Percentiles rank a stretch among this genome's conserved stretches.
Conservation (phyloP, 148 eudicot genomes). For the Rhododendron griersonianum region DNA sequence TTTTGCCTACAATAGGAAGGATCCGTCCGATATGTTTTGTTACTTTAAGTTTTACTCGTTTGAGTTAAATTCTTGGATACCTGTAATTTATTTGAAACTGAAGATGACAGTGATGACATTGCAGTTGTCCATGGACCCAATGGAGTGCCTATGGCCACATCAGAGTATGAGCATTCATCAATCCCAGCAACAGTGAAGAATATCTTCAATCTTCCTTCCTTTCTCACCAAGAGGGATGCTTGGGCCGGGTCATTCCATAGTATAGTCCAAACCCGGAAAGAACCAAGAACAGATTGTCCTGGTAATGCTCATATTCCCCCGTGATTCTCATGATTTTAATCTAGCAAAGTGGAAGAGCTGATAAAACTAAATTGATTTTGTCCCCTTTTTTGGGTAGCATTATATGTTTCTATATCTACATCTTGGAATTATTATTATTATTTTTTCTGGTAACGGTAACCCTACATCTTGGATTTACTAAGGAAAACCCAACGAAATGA, state of each 20-base stretch:
- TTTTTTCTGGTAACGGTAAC: too few relatives aligned
- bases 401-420: not conserved
- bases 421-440: not conserved
- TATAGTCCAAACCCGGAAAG: conserved; percentile 37
- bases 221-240: conserved; percentile 69
- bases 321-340: not conserved
- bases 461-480: not conserved
- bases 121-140: conserved; percentile 83
- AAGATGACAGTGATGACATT: not conserved
- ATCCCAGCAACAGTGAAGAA: conserved; percentile 75
- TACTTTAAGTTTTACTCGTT: not conserved
- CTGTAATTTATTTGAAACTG: not conserved
- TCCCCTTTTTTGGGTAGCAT: not conserved
- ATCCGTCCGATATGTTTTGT: not conserved
- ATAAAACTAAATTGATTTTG: not conserved
- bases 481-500: not conserved
- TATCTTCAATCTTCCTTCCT: conserved; percentile 55
- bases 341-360: not conserved
- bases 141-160: conserved; percentile 59
- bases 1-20: not conserved
- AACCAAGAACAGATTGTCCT: conserved; percentile 83
- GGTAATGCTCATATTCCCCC: conserved; percentile 23
- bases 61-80: not conserved
- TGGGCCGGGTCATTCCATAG: conserved; percentile 81
- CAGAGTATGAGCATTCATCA: conserved; percentile 83